Percentiles rank a stretch among this genome's conserved stretches.
Evolutionary conservation across 805 yeast genomes (phyloP).

Genomic region (Metschnikowia gelsemii): DNA sequence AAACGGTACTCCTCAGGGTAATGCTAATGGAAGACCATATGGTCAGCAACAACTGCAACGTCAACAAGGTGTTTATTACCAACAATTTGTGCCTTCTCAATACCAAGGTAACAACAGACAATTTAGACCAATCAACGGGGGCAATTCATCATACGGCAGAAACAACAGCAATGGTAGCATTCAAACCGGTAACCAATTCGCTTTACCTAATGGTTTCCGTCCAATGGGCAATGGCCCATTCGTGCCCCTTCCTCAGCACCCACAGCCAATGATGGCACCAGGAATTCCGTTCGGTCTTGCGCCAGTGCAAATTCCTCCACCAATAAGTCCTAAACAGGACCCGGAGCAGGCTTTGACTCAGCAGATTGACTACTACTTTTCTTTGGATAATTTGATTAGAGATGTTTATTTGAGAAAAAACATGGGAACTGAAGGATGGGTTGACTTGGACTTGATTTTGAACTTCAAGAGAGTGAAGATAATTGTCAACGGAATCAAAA

Average conservation of each 20-base stretch:
- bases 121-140: slow-evolving; percentile 21
- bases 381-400: slow-evolving; percentile 80
- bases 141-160: slow-evolving; percentile 16
- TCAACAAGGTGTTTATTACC: slow-evolving; percentile 28
- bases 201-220: slow-evolving; percentile 21
- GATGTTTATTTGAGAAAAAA: slow-evolving; percentile 80
- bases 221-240: slow-evolving; percentile 21
- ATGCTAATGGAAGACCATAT: slow-evolving; percentile 22
- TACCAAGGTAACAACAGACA: slow-evolving; percentile 31
- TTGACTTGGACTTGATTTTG: slow-evolving; percentile 61
- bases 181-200: slow-evolving; percentile 12
- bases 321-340: slow-evolving; percentile 47
- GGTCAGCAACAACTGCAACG: slow-evolving; percentile 22
- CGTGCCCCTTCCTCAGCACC: slow-evolving; percentile 26
- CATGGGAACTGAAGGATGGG: slow-evolving; percentile 70
- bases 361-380: slow-evolving; percentile 89
- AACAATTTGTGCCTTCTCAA: slow-evolving; percentile 28
- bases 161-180: slow-evolving; percentile 24
- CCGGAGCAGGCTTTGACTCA: slow-evolving; percentile 44
- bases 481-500: slow-evolving; percentile 41
- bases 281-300: slow-evolving; percentile 20
- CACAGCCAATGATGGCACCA: slow-evolving; percentile 24
- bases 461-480: slow-evolving; percentile 74
- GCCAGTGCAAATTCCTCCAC: slow-evolving; percentile 42
- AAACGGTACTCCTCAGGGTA: slow-evolving; percentile 22